Evolutionary conservation across 106 monocot genomes (phyloP), one percentile per base, ranked within the genome.

Genomic region (Triglochin maritima): DNA sequence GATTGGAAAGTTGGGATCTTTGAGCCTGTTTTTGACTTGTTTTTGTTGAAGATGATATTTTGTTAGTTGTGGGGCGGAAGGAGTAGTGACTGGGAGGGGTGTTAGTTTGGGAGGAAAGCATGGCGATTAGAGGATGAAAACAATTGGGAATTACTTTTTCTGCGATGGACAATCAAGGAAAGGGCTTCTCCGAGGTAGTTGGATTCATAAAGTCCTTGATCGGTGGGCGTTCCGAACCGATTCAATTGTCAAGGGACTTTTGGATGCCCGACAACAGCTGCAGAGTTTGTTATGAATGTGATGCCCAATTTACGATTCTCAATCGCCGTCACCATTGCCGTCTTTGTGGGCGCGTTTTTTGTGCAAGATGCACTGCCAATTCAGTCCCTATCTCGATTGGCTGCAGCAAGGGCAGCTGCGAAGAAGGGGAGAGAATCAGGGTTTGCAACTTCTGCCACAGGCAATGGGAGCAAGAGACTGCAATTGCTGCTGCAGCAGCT

Each of bases 241-340:
- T 66, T 11, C 76, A 76, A 71, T 46, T 87, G 56, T 87, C 83
- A 3, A 79, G 95, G 79, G 78, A 83, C 50, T 87, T 95, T 60
- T 95, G 90, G 95, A 95, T 90, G 90, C 95, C 90, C n/a, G 87
- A 90, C 63, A 65, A 87, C 52, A 90, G 83, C 57, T 95, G 95
- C 13, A 82, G 85, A 62, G 90, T 95, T n/a, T 95, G 95, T 55
- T 95, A 95, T 56, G 90, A 90, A 10, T 95, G 95, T 70, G 95
- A 95, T 57, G 65, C 83, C 7, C 87, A 85, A 54, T 95, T 95
- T 74, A 90, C 82, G 5, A 50, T 95, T 17, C 79, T 95, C 59
- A 90, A 87, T 66, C 90, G 90, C 11, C 74, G 85, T 13, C 95
- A 95, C 74, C 95, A 95, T 57, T 90, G 90, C 59, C 83, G 90